Evolutionary conservation across 176 grass and related monocot species (phyloP), one percentile per base, ranked within the genome.

Genomic region (Dactylis glomerata): DNA sequence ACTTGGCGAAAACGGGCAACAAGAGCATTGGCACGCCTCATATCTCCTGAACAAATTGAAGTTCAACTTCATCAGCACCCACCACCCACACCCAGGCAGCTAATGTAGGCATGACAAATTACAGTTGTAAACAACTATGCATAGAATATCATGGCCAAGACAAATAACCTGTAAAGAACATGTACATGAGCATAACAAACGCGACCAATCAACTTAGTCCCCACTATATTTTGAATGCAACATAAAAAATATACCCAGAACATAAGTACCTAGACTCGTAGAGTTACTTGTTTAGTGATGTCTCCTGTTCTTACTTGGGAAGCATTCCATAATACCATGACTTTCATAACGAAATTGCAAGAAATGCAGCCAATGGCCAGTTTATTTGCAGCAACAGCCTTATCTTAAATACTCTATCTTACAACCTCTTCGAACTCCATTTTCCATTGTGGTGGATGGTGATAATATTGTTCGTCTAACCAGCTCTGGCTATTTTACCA

Each of bases 21-120:
- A 85, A 98, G 91, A 88, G 91, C 95, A 92, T 98, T 98, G 76
- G 92, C 95, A 86, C 91, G 95, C 26, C 92, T 78, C 85, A 95
- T 92, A 82, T 98, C 92, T 92, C 95, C 92, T 95, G 76, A 20
- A 77, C 58, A 85, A 26, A 75, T 80, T 55, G 2, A 87, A 84
- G 22, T 80, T 75, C 8, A 85, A 67, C 34, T 49, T 33, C 30
- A 49, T 90, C 37, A 80, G 37, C 38, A 77, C 81, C 58, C 4
- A 10, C n/a, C 38, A 77, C 81, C 58, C 4, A 10, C 38, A 77
- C 81, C 58, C 4, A 10, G 8, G 1, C 13, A 76, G 28, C 36
- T 81, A 81, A 27, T 10, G 11, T 46, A 54, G 38, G 36, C 62
- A 22, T 17, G 1, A 47, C 7, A 54, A 44, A 20, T 55, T 34